Evolutionary conservation across 345 rosid species (phyloP).

Genomic region (Hibiscus mutabilis): DNA sequence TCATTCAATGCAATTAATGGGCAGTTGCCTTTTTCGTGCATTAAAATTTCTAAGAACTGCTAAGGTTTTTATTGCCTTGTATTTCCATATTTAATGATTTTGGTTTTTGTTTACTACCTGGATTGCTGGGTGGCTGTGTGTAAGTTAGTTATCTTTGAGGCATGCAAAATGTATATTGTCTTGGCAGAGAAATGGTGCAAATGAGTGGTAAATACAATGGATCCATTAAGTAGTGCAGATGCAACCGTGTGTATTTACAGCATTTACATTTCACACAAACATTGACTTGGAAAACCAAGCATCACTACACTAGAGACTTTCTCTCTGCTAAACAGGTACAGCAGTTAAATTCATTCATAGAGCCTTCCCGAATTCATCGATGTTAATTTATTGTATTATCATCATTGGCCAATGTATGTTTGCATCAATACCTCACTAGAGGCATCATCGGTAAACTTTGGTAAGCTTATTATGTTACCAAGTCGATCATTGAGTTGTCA

Average conservation of each 20-base stretch:
- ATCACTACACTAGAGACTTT: not conserved
- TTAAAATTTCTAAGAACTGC: not conserved
- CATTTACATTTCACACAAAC: slow-evolving; percentile 7
- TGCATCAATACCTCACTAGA: too few species aligned
- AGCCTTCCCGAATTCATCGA: too few species aligned
- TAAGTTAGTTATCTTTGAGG: not conserved
- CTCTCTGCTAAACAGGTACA: not conserved
- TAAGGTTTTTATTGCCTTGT: not conserved
- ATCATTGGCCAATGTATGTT: too few species aligned
- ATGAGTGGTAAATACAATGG: not conserved
- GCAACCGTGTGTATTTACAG: not conserved
- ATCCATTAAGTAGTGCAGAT: not conserved
- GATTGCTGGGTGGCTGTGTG: too few species aligned
- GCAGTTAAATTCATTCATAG: slow-evolving; percentile 28
- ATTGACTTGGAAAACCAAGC: not conserved
- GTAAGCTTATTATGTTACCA: too few species aligned
- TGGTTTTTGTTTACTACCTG: not conserved
- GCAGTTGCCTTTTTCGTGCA: not conserved
- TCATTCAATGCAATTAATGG: not conserved
- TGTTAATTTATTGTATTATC: too few species aligned
- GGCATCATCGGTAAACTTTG: too few species aligned
- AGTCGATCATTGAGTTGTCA: too few species aligned
- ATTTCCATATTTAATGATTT: not conserved
- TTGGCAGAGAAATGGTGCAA: not conserved
- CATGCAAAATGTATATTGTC: not conserved